phyloP scores from a whole-genome alignment of 2,329 filamentous ascomycete genomes.

The Canariomyces notabilis region DNA sequence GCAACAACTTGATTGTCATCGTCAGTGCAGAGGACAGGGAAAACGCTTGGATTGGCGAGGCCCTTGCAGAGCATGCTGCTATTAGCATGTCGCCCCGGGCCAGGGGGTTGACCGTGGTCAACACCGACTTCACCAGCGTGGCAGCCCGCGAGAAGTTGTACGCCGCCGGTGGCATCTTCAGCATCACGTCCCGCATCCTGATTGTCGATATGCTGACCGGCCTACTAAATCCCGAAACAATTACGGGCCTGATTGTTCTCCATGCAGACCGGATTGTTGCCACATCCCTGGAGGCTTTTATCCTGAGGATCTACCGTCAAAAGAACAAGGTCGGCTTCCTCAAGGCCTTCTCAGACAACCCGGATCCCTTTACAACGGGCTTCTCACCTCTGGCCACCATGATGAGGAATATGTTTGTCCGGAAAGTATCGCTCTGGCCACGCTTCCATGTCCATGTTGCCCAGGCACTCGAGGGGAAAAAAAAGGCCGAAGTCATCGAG shows the following conservation, averaged over 20 bases:
- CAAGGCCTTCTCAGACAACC: conserved; percentile 92
- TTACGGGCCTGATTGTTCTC: conserved; percentile 81
- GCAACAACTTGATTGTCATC: conserved; percentile 85
- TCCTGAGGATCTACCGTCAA: conserved; percentile 86
- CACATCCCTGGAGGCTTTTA: conserved; percentile 90
- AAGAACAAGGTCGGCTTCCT: conserved; percentile 91
- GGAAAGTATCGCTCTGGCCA: conserved; percentile 85
- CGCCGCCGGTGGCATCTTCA: conserved; percentile 81
- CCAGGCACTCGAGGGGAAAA: conserved; percentile 80
- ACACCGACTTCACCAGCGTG: conserved; percentile 89
- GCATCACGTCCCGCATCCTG: conserved; percentile 90
- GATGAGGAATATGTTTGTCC: conserved; percentile 87
- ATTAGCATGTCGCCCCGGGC: conserved; percentile 78
- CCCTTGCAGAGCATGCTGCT: conserved; percentile 89
- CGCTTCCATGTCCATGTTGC: conserved; percentile 90
- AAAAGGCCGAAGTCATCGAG: conserved; percentile 95
- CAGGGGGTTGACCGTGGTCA: conserved; percentile 82
- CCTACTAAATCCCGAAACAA: conserved; percentile 72
- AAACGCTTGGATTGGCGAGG: conserved; percentile 95
- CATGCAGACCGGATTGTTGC: conserved; percentile 84
- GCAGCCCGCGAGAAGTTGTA: conserved; percentile 89
- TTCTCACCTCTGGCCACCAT: conserved; percentile 85
- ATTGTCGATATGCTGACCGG: conserved; percentile 89
- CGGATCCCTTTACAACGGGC: conserved; percentile 82
- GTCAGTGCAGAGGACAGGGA: conserved; percentile 88